Evolutionary conservation across 352 stramenopile species (phyloP).

Genomic region (Phytophthora crassamura): DNA sequence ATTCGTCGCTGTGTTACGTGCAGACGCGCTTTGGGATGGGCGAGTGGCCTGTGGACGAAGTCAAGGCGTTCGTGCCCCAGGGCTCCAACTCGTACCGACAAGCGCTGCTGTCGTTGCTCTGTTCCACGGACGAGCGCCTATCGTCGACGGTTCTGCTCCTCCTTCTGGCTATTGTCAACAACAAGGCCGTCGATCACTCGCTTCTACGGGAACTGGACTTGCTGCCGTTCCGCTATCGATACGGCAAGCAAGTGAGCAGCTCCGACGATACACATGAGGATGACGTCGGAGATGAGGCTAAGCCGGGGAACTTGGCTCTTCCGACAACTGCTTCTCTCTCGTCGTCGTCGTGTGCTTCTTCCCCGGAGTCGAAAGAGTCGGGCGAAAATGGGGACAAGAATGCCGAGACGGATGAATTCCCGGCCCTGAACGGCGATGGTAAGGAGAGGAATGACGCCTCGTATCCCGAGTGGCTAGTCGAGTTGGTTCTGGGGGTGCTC

Average conservation of each 20-base stretch:
- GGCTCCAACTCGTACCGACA: slow-evolving; percentile 67
- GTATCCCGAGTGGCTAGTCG: slow-evolving; percentile 66
- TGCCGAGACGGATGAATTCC: slow-evolving; percentile 15
- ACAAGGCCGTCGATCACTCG: slow-evolving; percentile 62
- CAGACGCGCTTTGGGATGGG: slow-evolving; percentile 80
- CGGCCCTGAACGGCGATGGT: slow-evolving; percentile 15
- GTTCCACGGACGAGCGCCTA: slow-evolving; percentile 68
- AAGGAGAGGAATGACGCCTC: slow-evolving; percentile 9
- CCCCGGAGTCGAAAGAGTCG: slow-evolving; percentile 29
- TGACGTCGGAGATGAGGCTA: slow-evolving; percentile 10
- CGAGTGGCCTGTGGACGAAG: slow-evolving; percentile 81
- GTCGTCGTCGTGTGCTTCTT: slow-evolving; percentile 31
- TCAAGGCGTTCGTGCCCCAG: slow-evolving; percentile 55
- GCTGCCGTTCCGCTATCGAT: slow-evolving; percentile 55
- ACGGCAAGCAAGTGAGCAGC: slow-evolving; percentile 24
- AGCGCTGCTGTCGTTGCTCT: slow-evolving; percentile 64
- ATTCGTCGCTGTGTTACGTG: slow-evolving; percentile 78
- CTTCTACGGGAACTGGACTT: slow-evolving; percentile 68
- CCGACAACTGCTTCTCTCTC: slow-evolving; percentile 28
- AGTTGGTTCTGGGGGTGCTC: slow-evolving; percentile 51
- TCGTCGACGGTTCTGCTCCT: slow-evolving; percentile 68
- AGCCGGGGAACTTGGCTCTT: slow-evolving; percentile 10
- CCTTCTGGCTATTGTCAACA: slow-evolving; percentile 73
- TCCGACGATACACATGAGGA: slow-evolving; percentile 6
- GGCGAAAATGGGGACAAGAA: slow-evolving; percentile 15